Conservation (phyloP, 2,329 filamentous ascomycete genomes). For the Metarhizium brunneum region DNA sequence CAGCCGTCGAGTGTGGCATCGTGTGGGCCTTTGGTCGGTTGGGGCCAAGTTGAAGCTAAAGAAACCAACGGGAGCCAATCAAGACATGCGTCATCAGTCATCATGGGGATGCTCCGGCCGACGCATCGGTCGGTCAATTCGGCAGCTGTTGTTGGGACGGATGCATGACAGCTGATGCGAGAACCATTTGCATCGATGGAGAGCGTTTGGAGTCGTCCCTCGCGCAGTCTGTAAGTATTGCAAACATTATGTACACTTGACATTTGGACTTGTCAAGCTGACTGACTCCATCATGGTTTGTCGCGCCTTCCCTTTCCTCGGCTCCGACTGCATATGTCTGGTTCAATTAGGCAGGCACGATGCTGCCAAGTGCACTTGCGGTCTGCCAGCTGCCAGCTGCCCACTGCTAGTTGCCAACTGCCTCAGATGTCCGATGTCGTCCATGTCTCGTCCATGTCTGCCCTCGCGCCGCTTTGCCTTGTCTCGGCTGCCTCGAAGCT, state of each 20-base stretch:
- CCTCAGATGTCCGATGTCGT: too few species aligned
- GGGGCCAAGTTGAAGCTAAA: too few species aligned
- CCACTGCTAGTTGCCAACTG: too few species aligned
- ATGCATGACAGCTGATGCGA: background rate
- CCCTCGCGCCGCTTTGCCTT: too few species aligned
- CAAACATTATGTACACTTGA: too few species aligned
- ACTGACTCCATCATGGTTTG: background rate
- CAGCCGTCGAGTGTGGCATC: background rate
- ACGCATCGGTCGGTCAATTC: slow-evolving; percentile 1
- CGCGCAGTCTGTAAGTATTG: too few species aligned
- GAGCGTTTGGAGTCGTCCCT: too few species aligned
- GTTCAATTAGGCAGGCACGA: background rate
- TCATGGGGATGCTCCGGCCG: background rate
- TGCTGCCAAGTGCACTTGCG: background rate
- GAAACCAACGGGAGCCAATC: background rate
- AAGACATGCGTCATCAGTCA: background rate
- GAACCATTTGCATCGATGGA: background rate
- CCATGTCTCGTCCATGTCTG: too few species aligned
- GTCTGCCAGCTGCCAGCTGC: too few species aligned
- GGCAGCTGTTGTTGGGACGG: background rate
- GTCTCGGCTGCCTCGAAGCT: too few species aligned
- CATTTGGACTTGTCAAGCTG: too few species aligned
- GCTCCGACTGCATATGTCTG: background rate
- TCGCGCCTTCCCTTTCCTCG: background rate
- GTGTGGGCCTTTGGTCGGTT: background rate